Evolutionary conservation across 2,329 filamentous ascomycete species (phyloP), one percentile per base, ranked within the genome.

Genomic region (Xylariaceae sp.): DNA sequence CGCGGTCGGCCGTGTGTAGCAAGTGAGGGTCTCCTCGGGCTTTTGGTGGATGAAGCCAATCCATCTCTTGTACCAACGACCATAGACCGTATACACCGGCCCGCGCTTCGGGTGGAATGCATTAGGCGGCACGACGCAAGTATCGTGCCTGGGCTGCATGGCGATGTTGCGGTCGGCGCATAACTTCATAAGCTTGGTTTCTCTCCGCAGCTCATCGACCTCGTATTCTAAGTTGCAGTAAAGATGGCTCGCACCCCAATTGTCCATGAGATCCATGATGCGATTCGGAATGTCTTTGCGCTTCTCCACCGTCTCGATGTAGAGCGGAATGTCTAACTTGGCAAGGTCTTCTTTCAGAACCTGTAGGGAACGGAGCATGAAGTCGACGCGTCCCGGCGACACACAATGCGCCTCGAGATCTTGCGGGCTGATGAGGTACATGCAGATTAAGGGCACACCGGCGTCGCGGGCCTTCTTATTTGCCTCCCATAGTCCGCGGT

Each of bases 161-260:
- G 82, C 79, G 51, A 93, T 83, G 0, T 83, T 87, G 10, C 81
- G 82, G 13, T 85, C 79, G 1, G 87, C 74, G 61, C 88, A 83
- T 47, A 79, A 72, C 34, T 77, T 80, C 0, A 90, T 80, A 68
- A 96, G 74, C 34, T 77, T 78, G 1, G 86, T 84, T 68, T 97
- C 92, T 4, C 92, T 80, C 49, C 92, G 80, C 59, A 96, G 74
- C 74, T 96, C 92, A 70, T 97, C 92, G 0, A 95, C 90, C 72
- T 96, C 92, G 68, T 96, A 96, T 71, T 96, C 92, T 59, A 92
- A 84, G 70, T 96, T 96, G 52, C 88, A 86, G 68, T 86, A 95
- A 2, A 96, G 65, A 68, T 94, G 88, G 53, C 80, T 87, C 0
- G 84, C 88, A 0, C 83, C 83, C 91, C 90, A 96, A 62, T 84